Evolutionary conservation across 2,329 filamentous ascomycete genomes (phyloP), one percentile per base, ranked within the genome.

Genomic region (Lomentospora prolificans): DNA sequence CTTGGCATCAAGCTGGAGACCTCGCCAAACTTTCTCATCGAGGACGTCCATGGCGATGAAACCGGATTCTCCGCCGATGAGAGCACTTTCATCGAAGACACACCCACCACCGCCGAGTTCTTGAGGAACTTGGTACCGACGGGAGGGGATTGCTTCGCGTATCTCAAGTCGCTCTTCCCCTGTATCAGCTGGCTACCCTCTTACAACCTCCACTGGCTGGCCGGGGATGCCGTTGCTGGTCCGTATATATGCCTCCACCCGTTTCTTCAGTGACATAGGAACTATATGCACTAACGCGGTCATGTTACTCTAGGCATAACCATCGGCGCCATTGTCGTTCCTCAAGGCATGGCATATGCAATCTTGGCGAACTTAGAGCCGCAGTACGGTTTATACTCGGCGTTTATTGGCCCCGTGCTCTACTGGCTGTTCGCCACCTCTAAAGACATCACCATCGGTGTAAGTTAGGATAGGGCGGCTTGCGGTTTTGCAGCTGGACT

Each of bases 391-490:
- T 63, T 79, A 17, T 74, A 73, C 58, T 94, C 92, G 0, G 96
- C 92, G 0, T 97, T 99, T 67, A 94, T 96, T 80, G 94, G 92
- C 53, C 91, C 95, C 14, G 69, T 96, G 60, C 78, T 96, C 59
- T 99, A 99, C 72, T 97, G 92, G 92, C 87, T 96, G 66, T 97
- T 97, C 65, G 94, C 91, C 31, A 99, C 94, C 0, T 96, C 92
- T 12, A 99, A 97, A 68, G 92, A 99, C 69, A 97, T 99, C 65
- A 96, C 92, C 8, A 97, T 97, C 57, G 92, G 92, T 14, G 86
- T 89, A 76, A 72, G 85, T 79, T 2, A 3, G 30, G 3, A 10
- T 22, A 27, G 9, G 28, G 6, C 6, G 8, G 5, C 22, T 4
- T 14, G 10, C 22, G 5, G 12, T 4, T 22, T 17, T 22, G 12